Conservation (phyloP, 2,329 filamentous ascomycete species). For the Botrytis sinoallii region DNA sequence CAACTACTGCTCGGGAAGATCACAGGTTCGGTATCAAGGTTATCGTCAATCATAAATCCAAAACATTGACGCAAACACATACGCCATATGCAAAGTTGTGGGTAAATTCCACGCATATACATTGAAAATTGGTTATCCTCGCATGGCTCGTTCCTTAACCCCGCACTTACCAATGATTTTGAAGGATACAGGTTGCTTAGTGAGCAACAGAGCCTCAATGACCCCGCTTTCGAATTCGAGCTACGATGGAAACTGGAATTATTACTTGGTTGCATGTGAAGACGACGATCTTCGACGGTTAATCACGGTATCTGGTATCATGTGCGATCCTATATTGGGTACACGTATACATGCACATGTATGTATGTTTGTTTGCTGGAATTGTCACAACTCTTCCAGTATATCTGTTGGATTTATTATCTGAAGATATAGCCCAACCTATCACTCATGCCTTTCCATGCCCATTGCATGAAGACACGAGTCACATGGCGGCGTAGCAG, state of each 20-base stretch:
- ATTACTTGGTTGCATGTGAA: background rate
- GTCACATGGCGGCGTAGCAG: background rate
- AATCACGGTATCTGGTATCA: background rate
- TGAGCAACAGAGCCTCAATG: slow-evolving; percentile 2
- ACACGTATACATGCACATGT: background rate
- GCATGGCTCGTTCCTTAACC: background rate
- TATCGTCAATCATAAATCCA: background rate
- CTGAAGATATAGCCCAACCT: background rate
- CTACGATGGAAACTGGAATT: background rate
- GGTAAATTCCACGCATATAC: background rate
- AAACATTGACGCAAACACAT: background rate
- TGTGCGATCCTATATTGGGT: background rate
- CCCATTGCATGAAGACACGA: background rate
- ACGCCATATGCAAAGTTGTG: background rate
- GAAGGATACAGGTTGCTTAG: background rate
- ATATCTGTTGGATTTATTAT: background rate
- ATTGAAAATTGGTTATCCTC: background rate
- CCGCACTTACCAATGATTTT: background rate
- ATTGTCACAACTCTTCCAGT: background rate
- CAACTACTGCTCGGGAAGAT: background rate
- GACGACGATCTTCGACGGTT: background rate
- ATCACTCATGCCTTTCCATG: background rate
- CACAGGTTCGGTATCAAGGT: background rate
- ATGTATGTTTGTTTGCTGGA: background rate
- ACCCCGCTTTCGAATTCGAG: background rate